A percentile compares a stretch with the other conserved stretches of the same genome.
Conservation (phyloP, 1,139 yeast species). For the Suhomyces maxii region DNA sequence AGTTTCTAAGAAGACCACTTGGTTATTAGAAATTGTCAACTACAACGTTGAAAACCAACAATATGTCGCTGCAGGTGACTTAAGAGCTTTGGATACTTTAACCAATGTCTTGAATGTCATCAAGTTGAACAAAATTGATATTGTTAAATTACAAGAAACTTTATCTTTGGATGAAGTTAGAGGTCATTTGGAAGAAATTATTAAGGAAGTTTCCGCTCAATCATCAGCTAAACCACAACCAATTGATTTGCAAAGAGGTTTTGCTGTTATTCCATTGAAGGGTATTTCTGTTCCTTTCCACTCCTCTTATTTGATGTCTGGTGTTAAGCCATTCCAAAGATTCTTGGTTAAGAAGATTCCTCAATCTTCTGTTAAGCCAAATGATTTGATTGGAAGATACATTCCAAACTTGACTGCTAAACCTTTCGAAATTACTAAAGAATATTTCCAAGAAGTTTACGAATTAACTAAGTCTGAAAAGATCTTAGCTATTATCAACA, state of each 20-base stretch:
- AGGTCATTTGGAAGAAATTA: conserved; percentile 83
- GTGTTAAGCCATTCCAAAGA: conserved; percentile 98
- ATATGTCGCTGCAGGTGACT: conserved; percentile 97
- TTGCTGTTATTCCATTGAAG: conserved; percentile 95
- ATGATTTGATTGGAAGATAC: conserved; percentile 88
- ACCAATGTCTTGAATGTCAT: conserved; percentile 91
- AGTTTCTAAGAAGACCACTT: conserved; percentile 75
- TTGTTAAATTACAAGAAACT: conserved; percentile 79
- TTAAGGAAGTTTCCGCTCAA: conserved; percentile 78
- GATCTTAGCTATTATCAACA: conserved; percentile 84
- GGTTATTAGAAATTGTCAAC: conserved; percentile 98
- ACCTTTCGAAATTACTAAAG: conserved; percentile 94
- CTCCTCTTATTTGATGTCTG: conserved; percentile 93
- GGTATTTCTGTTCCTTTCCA: conserved; percentile 99
- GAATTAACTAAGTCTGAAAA: conserved; percentile 87
- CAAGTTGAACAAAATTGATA: conserved; percentile 91
- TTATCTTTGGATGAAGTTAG: conserved; percentile 86
- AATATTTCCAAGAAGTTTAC: conserved; percentile 94
- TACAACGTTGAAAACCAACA: conserved; percentile 98
- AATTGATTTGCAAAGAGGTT: conserved; percentile 94
- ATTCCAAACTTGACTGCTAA: conserved; percentile 98
- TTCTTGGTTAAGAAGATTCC: conserved; percentile 95
- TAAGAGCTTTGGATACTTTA: conserved; percentile 89
- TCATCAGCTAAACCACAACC: conserved; percentile 91
- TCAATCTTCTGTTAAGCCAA: conserved; percentile 91